Percentiles rank a stretch among this genome's conserved stretches.
phyloP scores from a whole-genome alignment of 2,329 filamentous ascomycete genomes.

The Conoideocrella luteorostrata region DNA sequence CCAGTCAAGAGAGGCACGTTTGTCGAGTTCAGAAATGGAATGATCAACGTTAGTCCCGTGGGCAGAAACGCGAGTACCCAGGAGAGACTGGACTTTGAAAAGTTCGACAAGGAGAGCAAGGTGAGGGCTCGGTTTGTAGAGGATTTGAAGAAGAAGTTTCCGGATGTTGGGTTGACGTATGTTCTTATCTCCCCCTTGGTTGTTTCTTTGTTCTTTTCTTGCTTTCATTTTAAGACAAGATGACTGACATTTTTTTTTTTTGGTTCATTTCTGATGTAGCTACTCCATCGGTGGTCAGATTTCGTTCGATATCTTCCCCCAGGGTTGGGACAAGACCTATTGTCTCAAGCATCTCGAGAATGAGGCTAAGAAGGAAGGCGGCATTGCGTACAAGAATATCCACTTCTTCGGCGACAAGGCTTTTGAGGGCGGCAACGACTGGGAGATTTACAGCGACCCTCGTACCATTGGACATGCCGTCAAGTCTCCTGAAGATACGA shows the following conservation, averaged over 20 bases:
- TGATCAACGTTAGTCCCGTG: slow-evolving; percentile 80
- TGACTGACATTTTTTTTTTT: background rate
- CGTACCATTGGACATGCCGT: slow-evolving; percentile 84
- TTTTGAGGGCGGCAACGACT: slow-evolving; percentile 85
- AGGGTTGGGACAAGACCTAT: slow-evolving; percentile 98
- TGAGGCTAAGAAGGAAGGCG: slow-evolving; percentile 64
- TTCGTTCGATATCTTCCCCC: slow-evolving; percentile 96
- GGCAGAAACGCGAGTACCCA: slow-evolving; percentile 77
- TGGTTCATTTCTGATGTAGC: too few species aligned
- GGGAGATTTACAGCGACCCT: slow-evolving; percentile 80
- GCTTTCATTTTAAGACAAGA: too few species aligned
- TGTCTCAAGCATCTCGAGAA: slow-evolving; percentile 81
- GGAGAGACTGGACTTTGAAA: slow-evolving; percentile 78
- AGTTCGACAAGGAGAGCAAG: slow-evolving; percentile 71
- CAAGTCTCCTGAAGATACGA: slow-evolving; percentile 73
- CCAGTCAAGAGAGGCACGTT: slow-evolving; percentile 81
- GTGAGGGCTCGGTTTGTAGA: slow-evolving; percentile 72
- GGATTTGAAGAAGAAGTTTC: slow-evolving; percentile 72
- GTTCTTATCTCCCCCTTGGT: too few species aligned
- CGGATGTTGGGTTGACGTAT: slow-evolving; percentile 75
- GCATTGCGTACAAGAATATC: slow-evolving; percentile 74
- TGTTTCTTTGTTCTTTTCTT: background rate
- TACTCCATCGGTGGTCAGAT: slow-evolving; percentile 96
- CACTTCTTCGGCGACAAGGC: slow-evolving; percentile 99
- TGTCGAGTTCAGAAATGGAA: slow-evolving; percentile 84